Evolutionary conservation across 73 alveolate species (phyloP).

Genomic region (Paramecium biaurelia): DNA sequence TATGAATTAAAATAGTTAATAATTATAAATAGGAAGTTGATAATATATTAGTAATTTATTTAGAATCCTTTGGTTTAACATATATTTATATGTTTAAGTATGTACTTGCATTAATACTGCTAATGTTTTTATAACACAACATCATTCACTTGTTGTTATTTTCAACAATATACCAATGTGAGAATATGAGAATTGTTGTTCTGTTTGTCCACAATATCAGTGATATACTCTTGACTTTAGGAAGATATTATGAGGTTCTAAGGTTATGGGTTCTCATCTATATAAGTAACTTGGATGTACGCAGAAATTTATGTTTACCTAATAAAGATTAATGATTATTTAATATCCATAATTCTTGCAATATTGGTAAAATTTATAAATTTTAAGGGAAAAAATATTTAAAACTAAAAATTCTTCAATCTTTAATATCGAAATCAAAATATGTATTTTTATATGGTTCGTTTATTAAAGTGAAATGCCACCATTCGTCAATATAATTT

Average conservation of each 20-base stretch:
- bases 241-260: conserved; percentile 49
- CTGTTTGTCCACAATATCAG: conserved; percentile 39
- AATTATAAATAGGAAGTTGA: too few relatives aligned
- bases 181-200: conserved; percentile 37
- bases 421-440: conserved; percentile 52
- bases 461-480: conserved; percentile 62
- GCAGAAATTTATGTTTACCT: conserved; percentile 40
- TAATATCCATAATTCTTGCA: not conserved
- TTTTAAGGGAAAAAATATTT: too few relatives aligned
- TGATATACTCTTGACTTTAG: conserved; percentile 44
- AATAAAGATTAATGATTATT: not conserved
- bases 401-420: not conserved
- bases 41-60: too few relatives aligned
- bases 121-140: too few relatives aligned
- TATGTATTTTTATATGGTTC: conserved; percentile 33
- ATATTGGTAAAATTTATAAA: conserved; percentile 12
- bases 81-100: not conserved
- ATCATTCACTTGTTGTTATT: conserved; percentile 56
- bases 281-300: conserved; percentile 52
- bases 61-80: not conserved
- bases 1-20: too few relatives aligned
- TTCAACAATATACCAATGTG: conserved; percentile 47
- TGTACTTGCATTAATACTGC: not conserved
- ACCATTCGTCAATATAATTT: conserved; percentile 63
- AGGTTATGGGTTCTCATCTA: not conserved